A percentile compares a stretch with the other conserved stretches of the same genome.
These are phyloP conservation scores for Cyanidium caldarium DNA, from an alignment of 23 red algal species.

Conservation along the genomic window DNA sequence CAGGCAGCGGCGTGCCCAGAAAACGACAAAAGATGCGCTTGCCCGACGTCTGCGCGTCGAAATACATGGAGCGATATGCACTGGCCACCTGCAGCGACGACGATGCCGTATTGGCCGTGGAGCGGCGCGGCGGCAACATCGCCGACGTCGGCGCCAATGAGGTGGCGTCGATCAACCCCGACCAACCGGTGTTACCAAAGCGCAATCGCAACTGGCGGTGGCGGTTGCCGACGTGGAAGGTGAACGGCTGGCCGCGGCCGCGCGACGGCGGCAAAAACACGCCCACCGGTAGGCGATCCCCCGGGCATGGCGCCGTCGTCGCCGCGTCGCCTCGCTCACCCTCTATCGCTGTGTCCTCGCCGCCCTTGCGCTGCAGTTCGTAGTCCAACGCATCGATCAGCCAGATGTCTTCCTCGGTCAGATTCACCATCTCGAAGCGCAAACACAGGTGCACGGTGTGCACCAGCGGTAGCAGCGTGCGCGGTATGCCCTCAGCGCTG, in stretches of 20 bases:
- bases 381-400: background rate
- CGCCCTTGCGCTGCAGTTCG: too few relatives aligned
- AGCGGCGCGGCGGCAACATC: too few relatives aligned
- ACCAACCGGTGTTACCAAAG: background rate
- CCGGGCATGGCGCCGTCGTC: too few relatives aligned
- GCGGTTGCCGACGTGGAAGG: background rate
- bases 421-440: background rate
- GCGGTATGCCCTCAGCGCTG: background rate
- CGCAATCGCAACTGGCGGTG: background rate
- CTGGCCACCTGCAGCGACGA: too few relatives aligned
- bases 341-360: too few relatives aligned
- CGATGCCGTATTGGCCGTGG: too few relatives aligned
- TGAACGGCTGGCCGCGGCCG: background rate
- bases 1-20: background rate
- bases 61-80: background rate
- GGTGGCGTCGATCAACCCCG: background rate
- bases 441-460: background rate
- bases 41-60: too few relatives aligned
- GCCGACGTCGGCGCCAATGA: background rate
- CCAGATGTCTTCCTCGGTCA: background rate
- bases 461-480: background rate
- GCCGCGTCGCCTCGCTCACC: too few relatives aligned
- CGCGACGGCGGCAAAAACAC: too few relatives aligned
- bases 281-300: too few relatives aligned
- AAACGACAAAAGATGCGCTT: too few relatives aligned